Base-by-base conservation (phyloP, 352 stramenopile genomes). In the Phytophthora sojae region DNA sequence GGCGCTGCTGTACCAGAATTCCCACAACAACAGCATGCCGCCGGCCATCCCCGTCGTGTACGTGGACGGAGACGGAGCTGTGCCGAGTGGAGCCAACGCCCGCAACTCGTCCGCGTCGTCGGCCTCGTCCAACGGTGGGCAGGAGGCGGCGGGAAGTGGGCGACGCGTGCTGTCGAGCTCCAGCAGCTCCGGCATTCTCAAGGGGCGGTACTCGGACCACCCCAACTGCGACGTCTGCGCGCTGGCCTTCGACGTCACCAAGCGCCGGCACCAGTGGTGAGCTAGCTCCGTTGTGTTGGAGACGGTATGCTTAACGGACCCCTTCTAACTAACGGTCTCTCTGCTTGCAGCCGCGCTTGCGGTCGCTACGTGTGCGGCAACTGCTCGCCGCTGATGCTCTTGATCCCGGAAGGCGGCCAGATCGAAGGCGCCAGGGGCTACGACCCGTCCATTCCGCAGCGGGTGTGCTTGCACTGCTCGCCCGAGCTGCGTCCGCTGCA, bases 181-280 rank as follows among this genome's bases (percentile, higher is more conserved):
- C 7, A 26, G 54, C 32, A 45, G 70, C 42, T 72, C 71, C 26
- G 79, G 81, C 2, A 63, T 89, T 23, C 61, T 88, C 21, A 80
- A 55, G 12, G 56, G 72, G 1, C 83, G 83, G 14, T 93, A 93
- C 66, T 67, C 75, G 7, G 77, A 89, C 58, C 83, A 93, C 45
- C 85, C 85, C 2, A 88, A 86, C 56, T 91, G 83, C 75, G 83
- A 91, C 51, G 73, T 91, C 32, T 93, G 85, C 73, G 58, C 53
- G n/a, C 55, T 83, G n/a, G 39, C 37, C 11, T 93, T 93, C 39
- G 85, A 93, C 42, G 70, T 93, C 47, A 81, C 79, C 23, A 85
- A 88, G 54, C 79, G 73, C 12, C 82, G 85, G 19, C 85, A 93
- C 37, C 85, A 90, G 51, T 93, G 84, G 82, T 90, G 35, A 37